Evolutionary conservation across 1,284 basidiomycete species (phyloP), one percentile per base, ranked within the genome.

Genomic region (Butyriboletus pseudospeciosus): DNA sequence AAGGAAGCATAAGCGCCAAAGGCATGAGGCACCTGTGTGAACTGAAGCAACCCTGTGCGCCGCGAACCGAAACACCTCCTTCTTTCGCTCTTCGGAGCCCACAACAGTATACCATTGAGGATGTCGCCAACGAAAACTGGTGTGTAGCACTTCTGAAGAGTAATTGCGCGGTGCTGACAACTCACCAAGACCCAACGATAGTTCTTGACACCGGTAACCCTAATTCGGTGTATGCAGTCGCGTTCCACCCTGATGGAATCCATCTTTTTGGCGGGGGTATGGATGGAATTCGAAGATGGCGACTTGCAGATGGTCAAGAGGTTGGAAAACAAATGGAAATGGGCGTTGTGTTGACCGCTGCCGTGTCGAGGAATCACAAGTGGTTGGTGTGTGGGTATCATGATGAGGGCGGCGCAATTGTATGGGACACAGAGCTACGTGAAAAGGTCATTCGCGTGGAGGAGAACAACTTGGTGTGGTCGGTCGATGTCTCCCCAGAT

Each of bases 161-260:
- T 14, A 20, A 16, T 25, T 6, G 30, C 10, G n/a, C 13, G 5
- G 16, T 37, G 28, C 30, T 45, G 6, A 45, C 44, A 10, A 6
- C 37, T 16, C 30, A 17, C 6, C 1, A 45, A 41, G 39, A 16
- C 14, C 20, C 34, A 26, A 23, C 6, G 10, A 38, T 23, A 7
- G 44, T 45, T 9, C 14, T 37, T 17, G 14, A 17, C 14, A 5
- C 9, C 3, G 23, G 23, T 3, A 3, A 2, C 9, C 3, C 13
- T 14, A 2, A 0, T 34, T 2, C 2, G 6, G 40, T 6, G 3
- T 39, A 0, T 1, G 16, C 16, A 17, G 9, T 17, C 16, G 8
- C 25, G 0, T 26, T 42, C 40, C 25, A 43, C n/a, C 26, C 17
- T 5, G 26, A 43, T 7, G 26, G 26, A 5, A 43, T 1, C 0